Evolutionary conservation across 768 basidiomycete genomes (phyloP).

Genomic region (Suillus occidentalis): DNA sequence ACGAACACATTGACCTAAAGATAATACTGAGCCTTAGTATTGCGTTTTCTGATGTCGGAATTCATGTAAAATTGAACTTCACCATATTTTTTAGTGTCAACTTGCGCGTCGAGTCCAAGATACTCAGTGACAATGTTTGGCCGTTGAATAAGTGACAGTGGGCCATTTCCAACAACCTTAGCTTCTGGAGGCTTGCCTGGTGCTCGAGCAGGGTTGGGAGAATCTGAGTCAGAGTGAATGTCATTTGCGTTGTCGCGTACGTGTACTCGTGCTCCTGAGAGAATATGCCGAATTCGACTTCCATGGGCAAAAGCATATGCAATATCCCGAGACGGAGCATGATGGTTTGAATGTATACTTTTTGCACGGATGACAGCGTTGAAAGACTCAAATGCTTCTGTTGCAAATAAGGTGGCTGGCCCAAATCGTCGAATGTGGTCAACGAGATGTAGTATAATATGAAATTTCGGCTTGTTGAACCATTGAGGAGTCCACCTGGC

Average conservation of each 20-base stretch:
- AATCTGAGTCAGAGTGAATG: neutral
- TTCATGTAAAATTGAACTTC: neutral
- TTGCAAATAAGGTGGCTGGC: conserved; percentile 44
- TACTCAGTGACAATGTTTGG: conserved; percentile 5
- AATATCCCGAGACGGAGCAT: conserved; percentile 35
- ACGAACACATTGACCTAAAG: conserved; percentile 1
- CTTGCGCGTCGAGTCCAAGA: neutral
- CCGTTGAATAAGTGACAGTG: neutral
- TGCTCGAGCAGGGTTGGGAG: neutral
- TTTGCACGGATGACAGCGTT: conserved; percentile 34
- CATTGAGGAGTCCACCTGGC: conserved; percentile 30
- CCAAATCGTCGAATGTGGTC: conserved; percentile 40
- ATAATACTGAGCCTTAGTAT: neutral
- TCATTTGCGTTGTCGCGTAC: neutral
- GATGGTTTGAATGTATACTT: conserved; percentile 36
- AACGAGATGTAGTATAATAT: conserved; percentile 39
- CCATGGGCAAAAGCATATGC: conserved; percentile 24
- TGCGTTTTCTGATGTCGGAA: too few species aligned
- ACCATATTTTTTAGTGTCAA: neutral
- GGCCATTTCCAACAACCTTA: neutral
- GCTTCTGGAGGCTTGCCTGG: too few species aligned
- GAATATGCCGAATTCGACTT: conserved; percentile 24
- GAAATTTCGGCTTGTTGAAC: conserved; percentile 48
- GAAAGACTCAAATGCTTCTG: conserved; percentile 44
- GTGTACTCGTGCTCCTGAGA: conserved; percentile 21